A percentile compares a stretch with the other conserved stretches of the same genome.
Conservation (phyloP, 306 rosid species). For the Neltuma alba region DNA sequence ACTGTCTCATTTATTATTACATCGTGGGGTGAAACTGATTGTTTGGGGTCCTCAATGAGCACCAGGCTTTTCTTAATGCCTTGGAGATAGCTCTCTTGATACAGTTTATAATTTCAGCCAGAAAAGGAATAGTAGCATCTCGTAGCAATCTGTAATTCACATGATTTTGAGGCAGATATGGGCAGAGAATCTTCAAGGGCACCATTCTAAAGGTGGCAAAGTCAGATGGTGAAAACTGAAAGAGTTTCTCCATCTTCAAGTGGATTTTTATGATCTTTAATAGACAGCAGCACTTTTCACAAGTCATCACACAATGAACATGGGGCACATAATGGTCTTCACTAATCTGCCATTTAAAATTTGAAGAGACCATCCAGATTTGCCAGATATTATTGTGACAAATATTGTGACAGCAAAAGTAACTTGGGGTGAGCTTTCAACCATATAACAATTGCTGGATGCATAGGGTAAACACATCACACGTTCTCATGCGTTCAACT, state of each 20-base stretch:
- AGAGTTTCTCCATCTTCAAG: constrained; percentile 3
- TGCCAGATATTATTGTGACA: neutral
- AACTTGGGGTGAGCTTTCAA: constrained; percentile 6
- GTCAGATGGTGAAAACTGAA: neutral
- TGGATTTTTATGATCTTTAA: neutral
- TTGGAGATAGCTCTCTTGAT: neutral
- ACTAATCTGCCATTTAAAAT: neutral
- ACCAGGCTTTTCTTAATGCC: neutral
- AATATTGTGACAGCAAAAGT: neutral
- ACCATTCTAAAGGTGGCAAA: neutral
- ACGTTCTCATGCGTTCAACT: constrained; percentile 17
- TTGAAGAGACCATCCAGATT: constrained; percentile 1
- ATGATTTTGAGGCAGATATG: neutral
- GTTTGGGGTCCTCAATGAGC: neutral
- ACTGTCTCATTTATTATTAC: neutral
- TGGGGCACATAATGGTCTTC: constrained; percentile 22
- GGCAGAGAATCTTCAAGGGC: neutral
- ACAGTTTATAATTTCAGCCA: neutral
- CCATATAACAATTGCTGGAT: neutral
- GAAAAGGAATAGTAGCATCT: neutral
- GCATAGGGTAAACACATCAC: neutral
- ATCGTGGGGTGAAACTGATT: neutral
- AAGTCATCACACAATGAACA: neutral
- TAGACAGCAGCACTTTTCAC: neutral
- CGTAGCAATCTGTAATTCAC: neutral